Evolutionary conservation across 306 rosid species (phyloP), one percentile per base, ranked within the genome.

Genomic region (Datisca glomerata): DNA sequence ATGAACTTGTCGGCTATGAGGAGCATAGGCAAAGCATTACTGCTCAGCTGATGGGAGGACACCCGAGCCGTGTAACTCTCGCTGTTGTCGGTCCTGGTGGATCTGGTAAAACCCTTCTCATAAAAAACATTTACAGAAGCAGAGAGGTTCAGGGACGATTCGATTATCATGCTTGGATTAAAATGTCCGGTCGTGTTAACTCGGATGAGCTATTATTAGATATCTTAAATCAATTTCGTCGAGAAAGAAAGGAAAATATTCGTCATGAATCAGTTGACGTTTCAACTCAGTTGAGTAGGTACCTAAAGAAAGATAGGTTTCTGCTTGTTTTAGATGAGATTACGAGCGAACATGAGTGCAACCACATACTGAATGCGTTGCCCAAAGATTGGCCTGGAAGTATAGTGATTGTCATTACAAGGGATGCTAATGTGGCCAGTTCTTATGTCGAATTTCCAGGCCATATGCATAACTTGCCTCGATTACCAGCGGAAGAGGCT

Each of bases 371-470:
- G 25, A 18, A 18, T 39, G 36, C 17, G n/a, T 4, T 52, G 7
- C 57, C 47, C 9, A n/a, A 24, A 4, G 57, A 46, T 11, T 40
- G 15, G 37, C 39, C 13, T 25, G 47, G 47, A 13, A 52, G 57
- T 18, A 52, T 16, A 27, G 16, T 52, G 9, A n/a, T 52, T 24
- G 18, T 18, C 23, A 27, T 35, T 18, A 16, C 57, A 24, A 36
- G 27, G 1, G 6, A 25, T 35, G 17, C 23, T 1, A 17, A 38
- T 9, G 16, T 51, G 20, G 39, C 27, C 14, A 37, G 36, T 15
- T 0, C 3, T 29, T 8, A 19, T 16, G 25, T 23, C 11, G 8
- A 12, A 19, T 51, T 38, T 20, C 0, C 14, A 2, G 14, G 24
- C 18, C 29, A 52, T 40, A 27, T 52, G 24, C 47, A 37, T 52